These are phyloP conservation scores for Xylaria sp. DNA, from an alignment of 2,329 filamentous ascomycete genomes.

Conservation along the genomic window DNA sequence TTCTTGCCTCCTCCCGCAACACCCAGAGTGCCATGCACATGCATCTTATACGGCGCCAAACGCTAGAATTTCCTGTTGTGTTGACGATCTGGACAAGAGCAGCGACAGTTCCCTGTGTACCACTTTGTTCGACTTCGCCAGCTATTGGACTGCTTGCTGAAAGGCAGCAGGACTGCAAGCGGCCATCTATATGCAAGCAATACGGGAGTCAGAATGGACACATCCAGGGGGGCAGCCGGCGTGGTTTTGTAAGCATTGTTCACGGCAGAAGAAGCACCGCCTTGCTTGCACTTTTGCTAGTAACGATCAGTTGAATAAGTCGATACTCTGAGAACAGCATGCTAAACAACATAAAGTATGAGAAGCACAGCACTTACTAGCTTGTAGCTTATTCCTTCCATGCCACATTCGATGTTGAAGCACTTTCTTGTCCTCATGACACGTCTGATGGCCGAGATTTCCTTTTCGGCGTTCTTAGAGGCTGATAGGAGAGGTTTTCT, in stretches of 20 bases:
- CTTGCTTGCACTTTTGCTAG: conserved; percentile 8
- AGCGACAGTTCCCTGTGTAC: neutral
- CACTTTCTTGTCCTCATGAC: neutral
- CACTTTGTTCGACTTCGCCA: neutral
- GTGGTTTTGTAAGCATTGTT: neutral
- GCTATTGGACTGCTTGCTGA: neutral
- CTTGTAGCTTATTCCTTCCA: conserved; percentile 3
- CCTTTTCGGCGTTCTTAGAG: conserved; percentile 31
- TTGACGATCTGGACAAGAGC: neutral
- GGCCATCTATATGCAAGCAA: neutral
- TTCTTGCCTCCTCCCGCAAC: neutral
- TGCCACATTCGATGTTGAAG: neutral
- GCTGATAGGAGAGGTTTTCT: conserved; percentile 31
- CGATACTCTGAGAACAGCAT: neutral
- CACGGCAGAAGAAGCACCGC: neutral
- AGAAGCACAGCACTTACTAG: neutral
- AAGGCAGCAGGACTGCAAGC: neutral
- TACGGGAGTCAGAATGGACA: neutral
- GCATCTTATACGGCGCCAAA: neutral
- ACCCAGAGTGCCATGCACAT: neutral
- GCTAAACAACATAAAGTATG: neutral
- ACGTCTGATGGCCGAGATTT: conserved; percentile 34
- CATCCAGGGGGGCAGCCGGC: neutral
- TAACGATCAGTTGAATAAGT: conserved; percentile 16
- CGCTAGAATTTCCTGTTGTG: neutral